Conservation (phyloP, 2,329 filamentous ascomycete genomes). For the Ophiobolus disseminans region DNA sequence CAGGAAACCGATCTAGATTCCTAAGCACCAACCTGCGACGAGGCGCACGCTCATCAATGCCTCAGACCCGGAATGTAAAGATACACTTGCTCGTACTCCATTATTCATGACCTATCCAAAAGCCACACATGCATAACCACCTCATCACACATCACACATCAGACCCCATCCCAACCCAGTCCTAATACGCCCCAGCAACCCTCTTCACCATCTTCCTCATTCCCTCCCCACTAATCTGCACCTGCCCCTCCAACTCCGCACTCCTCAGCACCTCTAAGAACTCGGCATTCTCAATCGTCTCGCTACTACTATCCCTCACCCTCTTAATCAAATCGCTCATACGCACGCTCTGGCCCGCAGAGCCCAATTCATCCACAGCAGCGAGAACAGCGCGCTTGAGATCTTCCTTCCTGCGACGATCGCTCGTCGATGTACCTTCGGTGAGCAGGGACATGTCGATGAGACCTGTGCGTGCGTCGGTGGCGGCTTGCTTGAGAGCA, state of each 20-base stretch:
- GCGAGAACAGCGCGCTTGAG: conserved; percentile 79
- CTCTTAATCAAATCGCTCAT: conserved; percentile 79
- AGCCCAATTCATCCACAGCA: conserved; percentile 77
- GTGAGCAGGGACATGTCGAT: conserved; percentile 97
- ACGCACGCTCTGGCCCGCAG: conserved; percentile 68
- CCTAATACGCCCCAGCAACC: conserved; percentile 55
- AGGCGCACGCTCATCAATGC: too few relatives aligned
- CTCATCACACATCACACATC: neutral
- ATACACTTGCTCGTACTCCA: neutral
- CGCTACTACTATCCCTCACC: conserved; percentile 65
- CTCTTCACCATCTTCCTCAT: conserved; percentile 81
- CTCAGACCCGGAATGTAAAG: too few relatives aligned
- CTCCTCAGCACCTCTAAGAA: conserved; percentile 81
- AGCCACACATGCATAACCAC: neutral
- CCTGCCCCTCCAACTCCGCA: conserved; percentile 82
- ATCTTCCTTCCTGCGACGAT: conserved; percentile 81
- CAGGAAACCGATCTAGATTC: too few relatives aligned
- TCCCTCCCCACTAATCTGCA: conserved; percentile 85
- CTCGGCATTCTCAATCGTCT: conserved; percentile 76
- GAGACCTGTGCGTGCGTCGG: conserved; percentile 84
- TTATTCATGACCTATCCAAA: neutral
- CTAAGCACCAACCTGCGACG: too few relatives aligned
- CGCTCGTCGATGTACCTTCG: conserved; percentile 89
- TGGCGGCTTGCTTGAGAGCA: conserved; percentile 96
- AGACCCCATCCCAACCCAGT: neutral